Evolutionary conservation across 768 basidiomycete genomes (phyloP).

Genomic region (Auriscalpium vulgare): DNA sequence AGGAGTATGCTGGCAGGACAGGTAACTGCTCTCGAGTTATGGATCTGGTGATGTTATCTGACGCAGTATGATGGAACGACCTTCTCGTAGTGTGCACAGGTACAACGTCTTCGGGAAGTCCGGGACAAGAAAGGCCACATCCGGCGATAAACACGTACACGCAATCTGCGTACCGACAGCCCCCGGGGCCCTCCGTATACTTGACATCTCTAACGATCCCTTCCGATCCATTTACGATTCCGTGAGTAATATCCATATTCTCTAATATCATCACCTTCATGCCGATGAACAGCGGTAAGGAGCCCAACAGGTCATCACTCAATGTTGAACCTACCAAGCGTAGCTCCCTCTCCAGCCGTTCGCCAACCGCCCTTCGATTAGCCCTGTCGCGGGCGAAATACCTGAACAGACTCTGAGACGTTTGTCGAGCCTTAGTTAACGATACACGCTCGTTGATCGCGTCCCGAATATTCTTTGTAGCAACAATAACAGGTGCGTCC

Average conservation of each 20-base stretch:
- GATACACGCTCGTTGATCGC: not conserved
- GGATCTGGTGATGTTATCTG: not conserved
- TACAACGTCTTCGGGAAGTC: not conserved
- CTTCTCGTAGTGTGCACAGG: not conserved
- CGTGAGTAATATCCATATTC: not conserved
- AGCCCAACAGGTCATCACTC: not conserved
- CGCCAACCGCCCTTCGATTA: not conserved
- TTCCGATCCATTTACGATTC: not conserved
- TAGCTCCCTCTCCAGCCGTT: fast-evolving
- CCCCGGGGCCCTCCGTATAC: not conserved
- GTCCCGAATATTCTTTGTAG: not conserved
- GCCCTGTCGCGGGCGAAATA: not conserved
- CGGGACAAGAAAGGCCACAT: not conserved
- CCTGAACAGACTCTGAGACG: not conserved
- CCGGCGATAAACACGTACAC: not conserved
- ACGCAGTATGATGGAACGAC: not conserved
- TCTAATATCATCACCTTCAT: not conserved
- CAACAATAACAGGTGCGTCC: not conserved
- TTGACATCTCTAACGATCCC: not conserved
- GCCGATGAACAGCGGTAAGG: not conserved
- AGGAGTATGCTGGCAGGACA: not conserved
- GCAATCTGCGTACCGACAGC: not conserved
- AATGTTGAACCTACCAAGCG: not conserved
- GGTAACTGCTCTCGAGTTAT: not conserved
- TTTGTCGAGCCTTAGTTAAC: not conserved